These are phyloP conservation scores for Coemansia sp. DNA, from an alignment of 192 early-diverging fungal species.

Conservation along the genomic window DNA sequence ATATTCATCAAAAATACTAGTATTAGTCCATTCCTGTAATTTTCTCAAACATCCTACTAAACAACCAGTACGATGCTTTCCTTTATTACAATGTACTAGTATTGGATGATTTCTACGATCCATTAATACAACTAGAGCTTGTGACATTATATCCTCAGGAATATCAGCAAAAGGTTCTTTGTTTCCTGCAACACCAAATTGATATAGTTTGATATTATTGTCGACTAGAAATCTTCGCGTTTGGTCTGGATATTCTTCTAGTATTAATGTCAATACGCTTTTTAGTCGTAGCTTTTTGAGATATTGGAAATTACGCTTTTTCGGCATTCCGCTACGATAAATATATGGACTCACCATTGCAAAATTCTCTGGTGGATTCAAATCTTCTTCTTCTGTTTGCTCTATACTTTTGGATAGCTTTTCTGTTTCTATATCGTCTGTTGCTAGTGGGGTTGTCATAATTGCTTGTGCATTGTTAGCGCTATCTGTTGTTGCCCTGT, in stretches of 20 bases:
- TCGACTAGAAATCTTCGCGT: slow-evolving; percentile 82
- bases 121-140: slow-evolving; percentile 29
- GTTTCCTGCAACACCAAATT: slow-evolving; percentile 89
- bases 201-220: slow-evolving; percentile 78
- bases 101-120: slow-evolving; percentile 79
- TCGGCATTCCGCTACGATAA: slow-evolving; percentile 93
- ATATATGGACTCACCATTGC: slow-evolving; percentile 91
- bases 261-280: slow-evolving; percentile 89
- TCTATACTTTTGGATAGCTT: too few relatives aligned
- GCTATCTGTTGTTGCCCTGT: too few relatives aligned
- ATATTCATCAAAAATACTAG: slow-evolving; percentile 98
- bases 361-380: slow-evolving; percentile 93
- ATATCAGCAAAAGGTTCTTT: slow-evolving; percentile 67
- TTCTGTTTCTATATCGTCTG: too few relatives aligned
- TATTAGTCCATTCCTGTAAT: slow-evolving; percentile 90
- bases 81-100: slow-evolving; percentile 96
- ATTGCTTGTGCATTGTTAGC: too few relatives aligned
- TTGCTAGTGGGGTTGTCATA: too few relatives aligned
- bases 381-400: slow-evolving; percentile 20
- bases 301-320: slow-evolving; percentile 89
- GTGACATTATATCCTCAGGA: slow-evolving; percentile 42
- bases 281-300: slow-evolving; percentile 82
- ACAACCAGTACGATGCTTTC: slow-evolving; percentile 97
- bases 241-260: slow-evolving; percentile 88
- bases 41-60: slow-evolving; percentile 93